Evolutionary conservation across 225 moss, liverwort and hornwort species (phyloP), one percentile per base, ranked within the genome.

Genomic region (Sphagnum tenellum): DNA sequence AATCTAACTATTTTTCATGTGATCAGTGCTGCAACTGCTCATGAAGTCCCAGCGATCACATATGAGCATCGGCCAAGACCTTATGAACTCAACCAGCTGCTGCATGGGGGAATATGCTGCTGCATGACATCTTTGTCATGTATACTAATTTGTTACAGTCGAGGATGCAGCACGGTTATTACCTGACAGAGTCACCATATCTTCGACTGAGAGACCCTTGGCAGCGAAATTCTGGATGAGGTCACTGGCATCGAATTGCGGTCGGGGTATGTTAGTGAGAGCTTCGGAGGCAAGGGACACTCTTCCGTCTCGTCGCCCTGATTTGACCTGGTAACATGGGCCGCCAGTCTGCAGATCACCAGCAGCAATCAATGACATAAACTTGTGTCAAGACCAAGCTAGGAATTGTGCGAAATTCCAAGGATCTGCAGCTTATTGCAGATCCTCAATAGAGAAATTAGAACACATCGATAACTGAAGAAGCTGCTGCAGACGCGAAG

Each of bases 141-240:
- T 46, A 45, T 10, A 6, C 4, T 2, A 9, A 11, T 46, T 44
- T 63, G 29, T 45, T 4, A 45, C 10, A 44, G 45, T 11, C 46
- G 46, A 10, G 11, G 4, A 48, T 63, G 63, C 45, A 63, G 63
- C 29, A 63, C 0, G 29, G 10, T 46, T 7, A 14, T 47, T 68
- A 80, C 79, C 79, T 80, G 79, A 80, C 12, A 80, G 69, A 13
- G 14, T 48, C 12, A 64, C 72, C 72, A 76, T 66, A 9, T 80
- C 63, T 3, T 57, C 7, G n/a, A 10, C 46, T 45, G 0, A 66
- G 44, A 80, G 72, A 54, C 47, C 48, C 47, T 80, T 73, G 0
- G 6, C 6, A 0, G 62, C 56, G 48, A 80, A 73, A 3, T 0
- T 5, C 50, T 3, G 5, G 50, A 64, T 46, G 7, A 80, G 61